Base-by-base conservation (phyloP, 345 rosid species). In the Salix udensis region DNA sequence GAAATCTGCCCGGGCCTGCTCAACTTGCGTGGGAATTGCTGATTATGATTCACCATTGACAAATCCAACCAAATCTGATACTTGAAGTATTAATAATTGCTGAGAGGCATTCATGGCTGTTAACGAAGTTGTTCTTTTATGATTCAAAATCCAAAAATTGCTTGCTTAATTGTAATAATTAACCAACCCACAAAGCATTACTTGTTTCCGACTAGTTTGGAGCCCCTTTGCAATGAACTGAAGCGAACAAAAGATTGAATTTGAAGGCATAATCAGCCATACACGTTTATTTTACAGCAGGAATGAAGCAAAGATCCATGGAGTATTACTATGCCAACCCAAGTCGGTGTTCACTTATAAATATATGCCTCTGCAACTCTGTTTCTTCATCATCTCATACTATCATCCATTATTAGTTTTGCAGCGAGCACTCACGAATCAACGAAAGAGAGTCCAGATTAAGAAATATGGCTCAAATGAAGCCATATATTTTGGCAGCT, bases 401-500 rank as follows among this genome's bases (percentile, higher is more conserved):
- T n/a, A n/a, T 1, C 0, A 19, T 46, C 18, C 50, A 46, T 0
- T 46, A 46, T 46, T 46, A 62, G 15, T 26, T 14, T 26, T 24
- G 28, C 23, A 42, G 11, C 31, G 31, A 30, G 31, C 28, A 6
- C 37, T 76, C 40, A 12, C 12, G 65, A 48, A 48, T 19, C 68
- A 70, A 48, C 7, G 1, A 68, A 15, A 2, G 28, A 24, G 26
- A 50, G 24, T 64, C 30, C 3, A 6, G 4, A 4, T 4, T 4
- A 40, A 16, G 65, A 60, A 67, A 72, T 24, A 79, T 78, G 81
- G 72, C 50, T 46, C 64, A 14, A 42, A 44, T 67, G 64, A 77
- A 66, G 73, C 53, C 84, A 76, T 70, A 66, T 70, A 68, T 82
- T 62, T 67, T 71, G 73, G 80, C 65, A 52, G 80, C 83, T 39